Evolutionary conservation across 805 yeast genomes (phyloP).

Genomic region (Teunomyces atbi): DNA sequence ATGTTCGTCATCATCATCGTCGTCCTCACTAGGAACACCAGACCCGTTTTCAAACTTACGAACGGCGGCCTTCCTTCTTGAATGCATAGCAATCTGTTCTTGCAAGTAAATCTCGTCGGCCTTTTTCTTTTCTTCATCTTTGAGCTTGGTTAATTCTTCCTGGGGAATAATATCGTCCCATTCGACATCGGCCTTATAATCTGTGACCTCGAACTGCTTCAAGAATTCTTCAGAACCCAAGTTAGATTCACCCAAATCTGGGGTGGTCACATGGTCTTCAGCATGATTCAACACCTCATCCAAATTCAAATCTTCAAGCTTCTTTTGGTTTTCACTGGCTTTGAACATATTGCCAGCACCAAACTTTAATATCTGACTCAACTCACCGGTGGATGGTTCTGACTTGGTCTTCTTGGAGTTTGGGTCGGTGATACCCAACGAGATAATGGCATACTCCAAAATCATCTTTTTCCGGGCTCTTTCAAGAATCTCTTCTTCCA

Average conservation of each 20-base stretch:
- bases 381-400: slow-evolving; percentile 82
- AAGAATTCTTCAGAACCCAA: slow-evolving; percentile 97
- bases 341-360: slow-evolving; percentile 99
- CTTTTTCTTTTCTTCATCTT: slow-evolving; percentile 85
- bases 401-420: slow-evolving; percentile 51
- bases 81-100: slow-evolving; percentile 85
- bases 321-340: slow-evolving; percentile 91
- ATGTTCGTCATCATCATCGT: slow-evolving; percentile 33
- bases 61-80: slow-evolving; percentile 75
- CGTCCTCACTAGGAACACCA: slow-evolving; percentile 14
- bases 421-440: slow-evolving; percentile 89
- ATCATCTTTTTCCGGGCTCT: slow-evolving; percentile 98
- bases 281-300: slow-evolving; percentile 97
- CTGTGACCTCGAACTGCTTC: slow-evolving; percentile 97
- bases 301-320: slow-evolving; percentile 88
- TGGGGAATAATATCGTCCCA: slow-evolving; percentile 99
- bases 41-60: slow-evolving; percentile 47
- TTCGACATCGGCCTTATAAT: slow-evolving; percentile 95
- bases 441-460: slow-evolving; percentile 94
- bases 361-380: slow-evolving; percentile 89
- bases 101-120: slow-evolving; percentile 83
- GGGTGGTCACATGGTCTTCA: slow-evolving; percentile 94
- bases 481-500: slow-evolving; percentile 95
- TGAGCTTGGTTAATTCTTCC: slow-evolving; percentile 82
- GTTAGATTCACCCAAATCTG: slow-evolving; percentile 95